Percentiles rank a stretch among this genome's conserved stretches.
Conservation (phyloP, 768 basidiomycete genomes). For the Leccinum ochraceum region DNA sequence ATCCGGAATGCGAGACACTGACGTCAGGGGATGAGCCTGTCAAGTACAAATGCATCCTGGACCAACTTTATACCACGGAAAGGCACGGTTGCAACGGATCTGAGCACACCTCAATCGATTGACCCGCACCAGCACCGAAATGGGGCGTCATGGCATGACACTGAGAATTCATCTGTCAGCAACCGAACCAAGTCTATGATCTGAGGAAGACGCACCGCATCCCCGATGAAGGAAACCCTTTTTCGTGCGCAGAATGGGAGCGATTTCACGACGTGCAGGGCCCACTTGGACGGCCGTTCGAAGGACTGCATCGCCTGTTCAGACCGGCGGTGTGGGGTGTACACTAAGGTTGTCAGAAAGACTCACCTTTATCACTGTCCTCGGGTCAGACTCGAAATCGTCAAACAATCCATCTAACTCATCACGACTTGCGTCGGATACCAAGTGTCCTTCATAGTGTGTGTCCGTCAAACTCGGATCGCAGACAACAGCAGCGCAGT, state of each 20-base stretch:
- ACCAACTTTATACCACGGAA: not conserved
- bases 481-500: conserved; percentile 34
- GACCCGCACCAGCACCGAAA: conserved; percentile 17
- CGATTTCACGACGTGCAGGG: conserved; percentile 42
- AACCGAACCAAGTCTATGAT: not conserved
- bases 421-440: conserved; percentile 29
- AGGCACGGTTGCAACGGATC: conserved; percentile 3
- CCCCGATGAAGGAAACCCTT: conserved; percentile 37
- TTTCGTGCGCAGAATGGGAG: conserved; percentile 41
- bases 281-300: conserved; percentile 42
- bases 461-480: conserved; percentile 31
- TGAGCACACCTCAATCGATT: conserved; percentile 12
- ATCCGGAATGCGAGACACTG: not conserved
- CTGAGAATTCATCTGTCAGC: not conserved
- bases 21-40: conserved; percentile 17
- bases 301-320: conserved; percentile 29
- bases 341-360: not conserved
- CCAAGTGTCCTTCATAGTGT: conserved; percentile 20
- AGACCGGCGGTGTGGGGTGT: not conserved
- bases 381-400: conserved; percentile 39
- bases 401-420: conserved; percentile 33
- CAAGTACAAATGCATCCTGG: conserved; percentile 25
- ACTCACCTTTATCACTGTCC: conserved; percentile 29
- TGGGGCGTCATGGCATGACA: conserved; percentile 29
- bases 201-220: conserved; percentile 39